phyloP scores from a whole-genome alignment of 352 stramenopile species.

The Pseudoperonospora humuli region DNA sequence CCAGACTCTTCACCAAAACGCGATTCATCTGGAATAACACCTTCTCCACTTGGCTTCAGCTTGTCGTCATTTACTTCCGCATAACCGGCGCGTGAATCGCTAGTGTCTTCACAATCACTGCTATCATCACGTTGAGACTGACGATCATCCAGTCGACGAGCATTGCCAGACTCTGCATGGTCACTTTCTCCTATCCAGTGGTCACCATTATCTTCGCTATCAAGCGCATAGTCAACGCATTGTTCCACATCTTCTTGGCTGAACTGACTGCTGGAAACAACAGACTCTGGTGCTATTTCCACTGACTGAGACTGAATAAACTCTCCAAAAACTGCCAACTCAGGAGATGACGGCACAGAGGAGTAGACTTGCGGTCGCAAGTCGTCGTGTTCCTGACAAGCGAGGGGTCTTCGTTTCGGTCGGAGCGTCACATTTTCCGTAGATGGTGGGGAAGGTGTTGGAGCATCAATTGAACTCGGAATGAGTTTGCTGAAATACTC shows the following conservation, averaged over 20 bases:
- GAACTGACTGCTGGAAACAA: background rate
- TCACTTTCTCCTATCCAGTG: constrained; percentile 7
- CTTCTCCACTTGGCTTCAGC: background rate
- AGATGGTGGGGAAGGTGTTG: constrained; percentile 17
- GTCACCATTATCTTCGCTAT: constrained; percentile 9
- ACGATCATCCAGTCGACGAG: constrained; percentile 3
- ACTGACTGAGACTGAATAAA: background rate
- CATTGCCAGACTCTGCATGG: constrained; percentile 5
- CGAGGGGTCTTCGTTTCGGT: constrained; percentile 8
- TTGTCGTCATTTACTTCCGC: constrained; percentile 1
- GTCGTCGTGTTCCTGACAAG: constrained; percentile 9
- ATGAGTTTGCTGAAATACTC: constrained; percentile 36
- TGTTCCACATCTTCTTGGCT: constrained; percentile 1
- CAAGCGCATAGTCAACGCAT: constrained; percentile 1
- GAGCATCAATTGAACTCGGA: constrained; percentile 18
- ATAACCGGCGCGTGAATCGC: background rate
- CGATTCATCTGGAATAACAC: constrained; percentile 6
- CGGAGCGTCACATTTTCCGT: constrained; percentile 32
- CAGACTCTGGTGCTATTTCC: background rate
- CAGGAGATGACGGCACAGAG: background rate
- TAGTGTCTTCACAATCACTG: too few relatives aligned
- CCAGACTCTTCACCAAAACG: constrained; percentile 8
- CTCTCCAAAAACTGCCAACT: background rate
- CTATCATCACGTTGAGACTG: background rate
- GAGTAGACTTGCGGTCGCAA: background rate